Evolutionary conservation across 2,329 filamentous ascomycete genomes (phyloP).

Genomic region (Penicillium rolfsii): DNA sequence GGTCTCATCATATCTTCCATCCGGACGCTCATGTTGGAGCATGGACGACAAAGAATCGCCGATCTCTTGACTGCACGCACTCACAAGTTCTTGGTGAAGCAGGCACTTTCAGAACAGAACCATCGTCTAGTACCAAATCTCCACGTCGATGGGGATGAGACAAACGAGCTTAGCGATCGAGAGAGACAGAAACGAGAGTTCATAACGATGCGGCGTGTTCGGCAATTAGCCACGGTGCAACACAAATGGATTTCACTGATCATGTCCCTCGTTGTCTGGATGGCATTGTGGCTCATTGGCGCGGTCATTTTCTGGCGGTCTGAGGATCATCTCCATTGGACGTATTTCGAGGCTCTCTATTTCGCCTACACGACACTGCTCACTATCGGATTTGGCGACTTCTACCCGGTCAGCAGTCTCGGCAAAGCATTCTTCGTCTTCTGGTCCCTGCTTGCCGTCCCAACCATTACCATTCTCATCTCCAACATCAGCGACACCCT

Average conservation of each 20-base stretch:
- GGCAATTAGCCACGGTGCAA: constrained; percentile 45
- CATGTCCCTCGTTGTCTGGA: constrained; percentile 43
- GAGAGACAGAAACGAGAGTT: constrained; percentile 43
- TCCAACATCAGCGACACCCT: constrained; percentile 45
- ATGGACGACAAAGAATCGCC: constrained; percentile 42
- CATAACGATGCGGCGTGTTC: constrained; percentile 52
- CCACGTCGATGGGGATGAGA: constrained; percentile 14
- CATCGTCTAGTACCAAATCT: constrained; percentile 25
- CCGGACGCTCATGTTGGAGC: constrained; percentile 43
- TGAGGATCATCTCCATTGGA: constrained; percentile 37
- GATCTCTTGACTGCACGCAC: constrained; percentile 41
- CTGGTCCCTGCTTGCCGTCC: constrained; percentile 46
- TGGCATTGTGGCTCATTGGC: constrained; percentile 50
- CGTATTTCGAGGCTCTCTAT: constrained; percentile 45
- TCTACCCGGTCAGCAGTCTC: constrained; percentile 38
- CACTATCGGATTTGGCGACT: constrained; percentile 48
- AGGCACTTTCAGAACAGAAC: constrained; percentile 23
- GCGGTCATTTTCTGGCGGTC: constrained; percentile 43
- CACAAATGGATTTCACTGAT: constrained; percentile 48
- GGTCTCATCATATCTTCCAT: constrained; percentile 43
- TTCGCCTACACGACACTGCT: constrained; percentile 45
- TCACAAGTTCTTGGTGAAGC: constrained; percentile 35
- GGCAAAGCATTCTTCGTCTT: constrained; percentile 47
- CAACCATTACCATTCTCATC: constrained; percentile 46
- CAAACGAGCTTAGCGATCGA: constrained; percentile 18